Base-by-base conservation (phyloP, 805 yeast species). In the Vanderwaltozyma yarrowii region DNA sequence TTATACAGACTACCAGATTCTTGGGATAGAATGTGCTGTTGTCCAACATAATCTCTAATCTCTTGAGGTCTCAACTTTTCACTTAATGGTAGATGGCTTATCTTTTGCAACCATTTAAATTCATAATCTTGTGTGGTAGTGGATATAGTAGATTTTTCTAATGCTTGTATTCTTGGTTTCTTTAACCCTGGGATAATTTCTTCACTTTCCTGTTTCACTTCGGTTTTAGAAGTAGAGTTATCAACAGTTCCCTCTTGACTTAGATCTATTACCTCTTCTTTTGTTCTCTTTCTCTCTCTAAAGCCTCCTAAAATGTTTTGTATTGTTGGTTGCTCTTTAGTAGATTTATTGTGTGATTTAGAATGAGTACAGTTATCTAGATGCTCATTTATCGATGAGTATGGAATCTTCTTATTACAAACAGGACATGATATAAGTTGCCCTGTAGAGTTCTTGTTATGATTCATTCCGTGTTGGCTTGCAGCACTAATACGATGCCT, bases 31-130 rank as follows among this genome's bases (percentile, higher is more conserved):
- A 92, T 60, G 60, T 88, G 94, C 12, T 67, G 64, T 60, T 92
- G 99, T 0, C 99, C 99, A 18, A 89, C 70, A 52, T 78, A 87
- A 3, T 80, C 84, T 3, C 69, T 67, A 20, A 92, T 60, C 0
- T 66, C 60, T 10, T 60, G 62, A 0, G 99, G 99, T n/a, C 97
- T 67, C n/a, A 86, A 67, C 36, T 76, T 67, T 52, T 86, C 95
- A 2, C 94, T 80, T 16, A 88, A 61, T 1, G 96, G 71, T 29
- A 58, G 38, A 40, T 51, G 60, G 10, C 47, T 45, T 6, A 53
- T 52, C 35, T 56, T 58, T 34, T 50, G 54, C 21, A 59, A 38
- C 33, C 50, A 42, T 19, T 45, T 42, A 7, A 47, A 30, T 33
- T 57, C 61, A 21, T 33, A 55, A 24, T 39, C 49, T 4, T 27